These are phyloP conservation scores for Dacryopinax primogenitus DNA, from an alignment of 768 basidiomycete genomes.

Conservation along the genomic window DNA sequence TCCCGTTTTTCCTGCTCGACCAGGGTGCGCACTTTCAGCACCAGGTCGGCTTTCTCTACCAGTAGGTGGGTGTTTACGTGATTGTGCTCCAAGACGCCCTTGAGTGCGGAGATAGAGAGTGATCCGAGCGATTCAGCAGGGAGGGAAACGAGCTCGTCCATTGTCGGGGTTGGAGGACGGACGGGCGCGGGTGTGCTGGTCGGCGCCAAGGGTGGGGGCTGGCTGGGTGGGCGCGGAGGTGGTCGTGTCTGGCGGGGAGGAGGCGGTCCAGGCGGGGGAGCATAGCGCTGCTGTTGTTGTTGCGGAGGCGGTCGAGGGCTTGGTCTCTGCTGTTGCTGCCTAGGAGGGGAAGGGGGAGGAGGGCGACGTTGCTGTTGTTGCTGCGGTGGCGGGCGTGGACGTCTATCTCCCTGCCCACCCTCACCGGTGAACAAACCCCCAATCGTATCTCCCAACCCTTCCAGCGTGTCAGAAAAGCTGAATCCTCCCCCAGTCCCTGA, in stretches of 20 bases:
- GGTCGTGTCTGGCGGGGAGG: slow-evolving; percentile 18
- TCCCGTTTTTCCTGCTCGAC: slow-evolving; percentile 52
- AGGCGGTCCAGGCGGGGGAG: slow-evolving; percentile 18
- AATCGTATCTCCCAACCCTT: background rate
- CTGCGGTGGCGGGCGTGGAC: slow-evolving; percentile 21
- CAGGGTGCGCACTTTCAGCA: slow-evolving; percentile 49
- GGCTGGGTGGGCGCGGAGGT: slow-evolving; percentile 30
- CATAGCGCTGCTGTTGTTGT: slow-evolving; percentile 17
- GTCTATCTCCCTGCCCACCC: slow-evolving; percentile 3
- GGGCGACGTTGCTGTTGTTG: slow-evolving; percentile 16
- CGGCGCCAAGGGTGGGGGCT: slow-evolving; percentile 23
- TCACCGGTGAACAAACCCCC: background rate
- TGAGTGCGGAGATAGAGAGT: slow-evolving; percentile 60
- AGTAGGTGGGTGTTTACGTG: slow-evolving; percentile 44
- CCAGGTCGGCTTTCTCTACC: slow-evolving; percentile 80
- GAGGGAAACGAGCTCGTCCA: slow-evolving; percentile 57
- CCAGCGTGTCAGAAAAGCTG: background rate
- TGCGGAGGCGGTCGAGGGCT: slow-evolving; percentile 6
- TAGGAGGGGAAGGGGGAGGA: background rate
- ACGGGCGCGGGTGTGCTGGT: slow-evolving; percentile 26
- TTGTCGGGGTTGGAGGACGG: slow-evolving; percentile 40
- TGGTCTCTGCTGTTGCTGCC: background rate
- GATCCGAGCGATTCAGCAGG: slow-evolving; percentile 40
- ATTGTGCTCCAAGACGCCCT: slow-evolving; percentile 62
- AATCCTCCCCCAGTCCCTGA: background rate